These are phyloP conservation scores for Peziza echinospora DNA, from an alignment of 495 filamentous ascomycete genomes.

Conservation along the genomic window DNA sequence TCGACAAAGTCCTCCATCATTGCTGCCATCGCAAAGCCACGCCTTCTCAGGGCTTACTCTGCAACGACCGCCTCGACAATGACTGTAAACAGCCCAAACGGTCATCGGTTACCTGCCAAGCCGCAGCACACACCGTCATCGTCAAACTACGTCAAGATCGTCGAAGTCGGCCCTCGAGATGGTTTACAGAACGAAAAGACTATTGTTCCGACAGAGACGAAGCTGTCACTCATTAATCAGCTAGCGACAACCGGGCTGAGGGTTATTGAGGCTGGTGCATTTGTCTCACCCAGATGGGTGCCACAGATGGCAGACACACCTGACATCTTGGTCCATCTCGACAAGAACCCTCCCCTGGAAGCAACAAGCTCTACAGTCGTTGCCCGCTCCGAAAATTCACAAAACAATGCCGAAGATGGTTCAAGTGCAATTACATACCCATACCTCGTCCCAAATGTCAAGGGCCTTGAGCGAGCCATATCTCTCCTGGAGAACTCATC, in stretches of 20 bases:
- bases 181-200: slow-evolving; percentile 92
- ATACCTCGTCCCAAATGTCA: slow-evolving; percentile 77
- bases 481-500: neutral
- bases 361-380: neutral
- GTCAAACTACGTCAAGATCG: slow-evolving; percentile 33
- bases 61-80: neutral
- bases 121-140: neutral
- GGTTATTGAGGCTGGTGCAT: slow-evolving; percentile 85
- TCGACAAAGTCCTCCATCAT: too few relatives aligned
- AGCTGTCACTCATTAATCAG: slow-evolving; percentile 60
- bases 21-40: too few relatives aligned
- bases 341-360: neutral
- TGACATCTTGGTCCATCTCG: slow-evolving; percentile 46
- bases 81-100: too few relatives aligned
- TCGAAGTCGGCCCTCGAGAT: slow-evolving; percentile 88
- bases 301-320: slow-evolving; percentile 93
- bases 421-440: slow-evolving; percentile 52
- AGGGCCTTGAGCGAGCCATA: slow-evolving; percentile 38
- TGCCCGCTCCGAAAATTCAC: slow-evolving; percentile 5
- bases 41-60: neutral
- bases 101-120: neutral
- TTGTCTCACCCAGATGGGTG: slow-evolving; percentile 94
- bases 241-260: slow-evolving; percentile 67
- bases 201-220: slow-evolving; percentile 55
- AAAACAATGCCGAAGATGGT: slow-evolving; percentile 34